phyloP scores from a whole-genome alignment of 108 stramenopile genomes.

The Skeletonema menzelii region DNA sequence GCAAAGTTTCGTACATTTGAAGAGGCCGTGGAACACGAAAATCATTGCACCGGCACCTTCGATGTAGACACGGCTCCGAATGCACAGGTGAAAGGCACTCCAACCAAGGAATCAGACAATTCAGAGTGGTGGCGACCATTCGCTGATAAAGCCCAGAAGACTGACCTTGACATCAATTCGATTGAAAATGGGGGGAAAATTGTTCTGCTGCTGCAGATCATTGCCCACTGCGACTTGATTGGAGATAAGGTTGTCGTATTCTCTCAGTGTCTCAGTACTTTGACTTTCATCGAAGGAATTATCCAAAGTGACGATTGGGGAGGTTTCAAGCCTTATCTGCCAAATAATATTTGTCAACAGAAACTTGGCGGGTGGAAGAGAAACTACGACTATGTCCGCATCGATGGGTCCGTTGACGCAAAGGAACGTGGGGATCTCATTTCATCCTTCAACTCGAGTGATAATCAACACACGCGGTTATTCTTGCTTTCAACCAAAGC shows the following conservation, averaged over 20 bases:
- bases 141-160: conserved; percentile 38
- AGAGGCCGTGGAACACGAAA: conserved; percentile 43
- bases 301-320: conserved; percentile 57
- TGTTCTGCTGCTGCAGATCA: conserved; percentile 66
- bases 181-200: conserved; percentile 64
- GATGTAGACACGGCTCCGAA: conserved; percentile 13
- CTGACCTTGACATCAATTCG: conserved; percentile 37
- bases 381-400: conserved; percentile 64
- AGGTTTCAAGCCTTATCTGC: conserved; percentile 27
- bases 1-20: conserved; percentile 41
- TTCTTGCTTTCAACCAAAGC: conserved; percentile 59
- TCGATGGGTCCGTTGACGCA: conserved; percentile 67
- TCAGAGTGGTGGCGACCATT: conserved; percentile 54
- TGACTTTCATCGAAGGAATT: conserved; percentile 63
- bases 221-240: conserved; percentile 48
- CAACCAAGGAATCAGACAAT: neutral
- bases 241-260: conserved; percentile 80
- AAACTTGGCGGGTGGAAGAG: conserved; percentile 60
- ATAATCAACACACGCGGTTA: conserved; percentile 30
- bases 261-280: conserved; percentile 64
- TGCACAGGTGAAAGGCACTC: neutral
- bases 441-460: conserved; percentile 46
- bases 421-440: conserved; percentile 63
- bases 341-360: conserved; percentile 17
- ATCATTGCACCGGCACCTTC: conserved; percentile 21